Base-by-base conservation (phyloP, 345 rosid genomes). In the Pistacia atlantica region DNA sequence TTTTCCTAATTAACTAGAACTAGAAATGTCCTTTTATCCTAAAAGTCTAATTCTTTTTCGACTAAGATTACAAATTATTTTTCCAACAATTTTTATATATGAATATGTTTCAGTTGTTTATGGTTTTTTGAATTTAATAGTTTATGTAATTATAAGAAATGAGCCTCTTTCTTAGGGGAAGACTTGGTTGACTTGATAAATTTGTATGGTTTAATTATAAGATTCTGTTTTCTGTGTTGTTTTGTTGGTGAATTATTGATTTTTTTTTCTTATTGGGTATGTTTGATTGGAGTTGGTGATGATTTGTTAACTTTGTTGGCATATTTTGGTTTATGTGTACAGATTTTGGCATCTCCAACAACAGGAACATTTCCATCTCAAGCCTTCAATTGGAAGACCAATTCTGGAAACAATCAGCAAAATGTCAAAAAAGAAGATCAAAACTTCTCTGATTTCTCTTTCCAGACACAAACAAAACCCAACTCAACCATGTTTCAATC, bases 311-410 rank as follows among this genome's bases (percentile, higher is more conserved):
- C 20, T 55, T 77, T 12, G 56, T 25, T 70, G n/a, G 38, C 54
- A 37, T n/a, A 8, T 10, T 81, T 66, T 28, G 69, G 16, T 16
- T 65, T 65, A 65, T 63, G 72, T 80, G 31, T 79, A 49, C 87
- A 96, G 98, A 80, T 89, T 83, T 61, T 95, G 67, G 94, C 98
- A 46, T 95, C 98, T 42, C 98, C 98, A 7, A 95, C 98, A 4
- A 95, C 98, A 11, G 97, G 98, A 58, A 48, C 94, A 9, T 88
- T 90, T 65, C 91, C 97, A 17, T 59, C 80, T 31, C 87, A 85
- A 13, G 78, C 79, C 81, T 80, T 84, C 60, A 84, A 88, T 69
- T 91, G 91, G 92, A 89, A 80, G 72, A 46, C 25, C 45, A 72
- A 73, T 71, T 71, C 82, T 65, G 75, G 67, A 9, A 22, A 62